phyloP scores from a whole-genome alignment of 257 asterid species.

The Sherardia arvensis region DNA sequence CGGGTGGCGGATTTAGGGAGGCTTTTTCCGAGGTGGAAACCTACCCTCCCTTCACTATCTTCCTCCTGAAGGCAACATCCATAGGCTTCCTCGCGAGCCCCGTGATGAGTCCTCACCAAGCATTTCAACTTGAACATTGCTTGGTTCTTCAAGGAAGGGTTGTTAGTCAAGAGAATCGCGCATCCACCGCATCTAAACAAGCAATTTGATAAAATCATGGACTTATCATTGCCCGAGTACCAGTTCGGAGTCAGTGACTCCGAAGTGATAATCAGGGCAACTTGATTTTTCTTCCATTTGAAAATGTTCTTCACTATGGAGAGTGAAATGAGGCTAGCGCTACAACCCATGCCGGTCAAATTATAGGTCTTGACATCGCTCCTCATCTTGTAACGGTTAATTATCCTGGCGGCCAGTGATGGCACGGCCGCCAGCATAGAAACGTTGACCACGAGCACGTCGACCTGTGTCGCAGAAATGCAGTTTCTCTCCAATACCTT shows the following conservation, averaged over 20 bases:
- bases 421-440: slow-evolving; percentile 68
- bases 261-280: slow-evolving; percentile 63
- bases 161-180: slow-evolving; percentile 57
- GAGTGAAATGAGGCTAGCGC: slow-evolving; percentile 68
- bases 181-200: slow-evolving; percentile 76
- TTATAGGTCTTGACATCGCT: slow-evolving; percentile 65
- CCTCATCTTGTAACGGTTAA: slow-evolving; percentile 48
- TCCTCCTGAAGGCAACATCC: slow-evolving; percentile 58
- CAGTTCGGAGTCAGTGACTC: slow-evolving; percentile 68
- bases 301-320: slow-evolving; percentile 44
- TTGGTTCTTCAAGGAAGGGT: slow-evolving; percentile 14
- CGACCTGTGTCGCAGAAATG: slow-evolving; percentile 47
- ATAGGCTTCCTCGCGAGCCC: slow-evolving; percentile 59
- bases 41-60: slow-evolving; percentile 48
- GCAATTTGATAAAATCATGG: slow-evolving; percentile 85
- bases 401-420: slow-evolving; percentile 48
- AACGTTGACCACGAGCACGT: slow-evolving; percentile 61
- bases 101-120: slow-evolving; percentile 75
- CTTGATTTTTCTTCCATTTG: slow-evolving; percentile 21
- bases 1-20: slow-evolving; percentile 75
- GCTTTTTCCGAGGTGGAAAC: slow-evolving; percentile 61
- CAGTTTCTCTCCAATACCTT: slow-evolving; percentile 35
- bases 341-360: slow-evolving; percentile 86
- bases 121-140: slow-evolving; percentile 52
- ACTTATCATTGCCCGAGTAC: slow-evolving; percentile 70